Evolutionary conservation across 805 yeast genomes (phyloP).

Genomic region (Pichia cephalocereana): DNA sequence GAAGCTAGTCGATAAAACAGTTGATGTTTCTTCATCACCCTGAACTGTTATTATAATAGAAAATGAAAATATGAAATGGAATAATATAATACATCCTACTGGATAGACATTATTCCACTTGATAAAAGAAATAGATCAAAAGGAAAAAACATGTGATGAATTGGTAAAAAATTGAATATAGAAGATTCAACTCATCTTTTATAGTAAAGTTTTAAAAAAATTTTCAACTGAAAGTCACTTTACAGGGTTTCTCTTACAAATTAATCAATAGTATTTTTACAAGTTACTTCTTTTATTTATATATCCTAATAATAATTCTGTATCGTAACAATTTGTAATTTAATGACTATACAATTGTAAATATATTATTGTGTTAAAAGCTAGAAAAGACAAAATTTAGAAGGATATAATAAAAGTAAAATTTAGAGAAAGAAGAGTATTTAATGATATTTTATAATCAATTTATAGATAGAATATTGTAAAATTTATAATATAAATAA

Average conservation of each 20-base stretch:
- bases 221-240: too few species aligned
- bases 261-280: too few species aligned
- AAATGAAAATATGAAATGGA: background rate
- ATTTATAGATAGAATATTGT: background rate
- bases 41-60: background rate
- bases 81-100: background rate
- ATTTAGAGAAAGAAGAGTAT: background rate
- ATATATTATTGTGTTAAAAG: background rate
- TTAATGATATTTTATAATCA: background rate
- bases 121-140: too few species aligned
- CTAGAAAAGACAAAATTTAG: background rate
- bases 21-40: constrained; percentile 13
- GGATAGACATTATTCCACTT: background rate
- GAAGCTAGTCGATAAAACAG: constrained; percentile 16
- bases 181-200: too few species aligned
- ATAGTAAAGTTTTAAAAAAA: too few species aligned
- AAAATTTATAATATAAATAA: background rate
- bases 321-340: background rate
- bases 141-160: too few species aligned
- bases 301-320: too few species aligned
- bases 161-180: too few species aligned
- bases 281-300: too few species aligned
- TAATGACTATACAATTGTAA: background rate
- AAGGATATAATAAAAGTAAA: background rate
- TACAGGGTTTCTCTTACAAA: too few species aligned